Evolutionary conservation across 306 rosid species (phyloP).

Genomic region (Lathyrus tuberosus): DNA sequence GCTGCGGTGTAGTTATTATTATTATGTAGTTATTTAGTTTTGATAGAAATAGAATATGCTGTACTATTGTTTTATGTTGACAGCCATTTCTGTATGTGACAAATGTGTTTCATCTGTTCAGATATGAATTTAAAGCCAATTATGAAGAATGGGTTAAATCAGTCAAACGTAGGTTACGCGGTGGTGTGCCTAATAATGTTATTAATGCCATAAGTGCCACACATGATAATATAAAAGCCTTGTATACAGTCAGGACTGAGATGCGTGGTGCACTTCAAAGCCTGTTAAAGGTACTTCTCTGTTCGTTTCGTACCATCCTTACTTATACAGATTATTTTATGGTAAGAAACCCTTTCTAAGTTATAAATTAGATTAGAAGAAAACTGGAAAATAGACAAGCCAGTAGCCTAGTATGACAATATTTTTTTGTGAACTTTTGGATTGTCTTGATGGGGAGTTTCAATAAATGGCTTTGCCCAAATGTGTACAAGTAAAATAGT

Average conservation of each 20-base stretch:
- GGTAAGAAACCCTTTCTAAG: constrained; percentile 9
- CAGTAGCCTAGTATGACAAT: constrained; percentile 9
- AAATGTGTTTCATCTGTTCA: constrained; percentile 48
- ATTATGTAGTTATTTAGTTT: background rate
- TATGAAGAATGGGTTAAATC: constrained; percentile 85
- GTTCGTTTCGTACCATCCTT: background rate
- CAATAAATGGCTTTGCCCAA: background rate
- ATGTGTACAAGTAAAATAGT: no score
- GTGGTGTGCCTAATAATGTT: constrained; percentile 55
- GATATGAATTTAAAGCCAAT: constrained; percentile 83
- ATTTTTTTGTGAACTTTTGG: constrained; percentile 2
- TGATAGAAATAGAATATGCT: constrained; percentile 2
- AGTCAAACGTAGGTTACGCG: constrained; percentile 68
- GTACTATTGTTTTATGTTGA: constrained; percentile 19
- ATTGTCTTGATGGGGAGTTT: constrained; percentile 16
- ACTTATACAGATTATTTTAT: background rate
- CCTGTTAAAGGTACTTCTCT: constrained; percentile 68
- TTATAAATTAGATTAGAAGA: background rate
- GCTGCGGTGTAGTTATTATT: no score
- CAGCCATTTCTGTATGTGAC: constrained; percentile 26
- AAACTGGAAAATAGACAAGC: constrained; percentile 12
- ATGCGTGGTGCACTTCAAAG: constrained; percentile 76
- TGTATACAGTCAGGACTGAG: constrained; percentile 81
- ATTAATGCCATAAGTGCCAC: constrained; percentile 58
- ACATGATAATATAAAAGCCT: constrained; percentile 62